Evolutionary conservation across 179 eudicot species (phyloP).

Genomic region (Nepenthes alata): DNA sequence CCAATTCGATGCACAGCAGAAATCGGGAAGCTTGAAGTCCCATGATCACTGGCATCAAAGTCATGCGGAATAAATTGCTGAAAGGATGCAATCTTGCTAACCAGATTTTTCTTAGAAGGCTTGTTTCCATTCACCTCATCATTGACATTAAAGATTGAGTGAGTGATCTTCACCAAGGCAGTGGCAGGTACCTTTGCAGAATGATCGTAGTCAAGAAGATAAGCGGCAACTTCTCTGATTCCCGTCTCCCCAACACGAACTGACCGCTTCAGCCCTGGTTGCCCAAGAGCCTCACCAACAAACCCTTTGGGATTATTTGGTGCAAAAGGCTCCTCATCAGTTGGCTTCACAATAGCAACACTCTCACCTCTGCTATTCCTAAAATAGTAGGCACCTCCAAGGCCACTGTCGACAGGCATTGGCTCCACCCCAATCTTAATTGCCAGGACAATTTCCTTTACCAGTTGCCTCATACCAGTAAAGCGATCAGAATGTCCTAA

Average conservation of each 20-base stretch:
- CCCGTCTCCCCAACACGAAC: conserved; percentile 85
- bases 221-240: conserved; percentile 69
- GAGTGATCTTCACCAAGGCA: conserved; percentile 65
- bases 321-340: conserved; percentile 84
- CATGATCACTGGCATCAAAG: conserved; percentile 80
- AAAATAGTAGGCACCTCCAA: conserved; percentile 77
- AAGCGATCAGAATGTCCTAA: conserved; percentile 37
- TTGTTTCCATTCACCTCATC: conserved; percentile 53
- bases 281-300: conserved; percentile 67
- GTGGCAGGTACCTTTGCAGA: conserved; percentile 74
- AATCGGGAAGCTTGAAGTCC: conserved; percentile 76
- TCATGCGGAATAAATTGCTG: conserved; percentile 70
- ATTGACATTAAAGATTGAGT: conserved; percentile 62
- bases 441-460: conserved; percentile 48
- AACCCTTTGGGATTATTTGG: conserved; percentile 83
- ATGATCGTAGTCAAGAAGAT: conserved; percentile 59
- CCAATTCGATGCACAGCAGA: conserved; percentile 74
- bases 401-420: conserved; percentile 55
- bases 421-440: conserved; percentile 66
- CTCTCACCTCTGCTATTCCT: conserved; percentile 55
- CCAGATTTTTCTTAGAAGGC: conserved; percentile 29
- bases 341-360: conserved; percentile 77
- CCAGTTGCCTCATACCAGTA: conserved; percentile 33
- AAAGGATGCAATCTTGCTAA: conserved; percentile 68
- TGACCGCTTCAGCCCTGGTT: conserved; percentile 61